Percentiles rank a stretch among this genome's conserved stretches.
phyloP scores from a whole-genome alignment of 108 stramenopile genomes.

The Pseudonitzschia delicatissima region DNA sequence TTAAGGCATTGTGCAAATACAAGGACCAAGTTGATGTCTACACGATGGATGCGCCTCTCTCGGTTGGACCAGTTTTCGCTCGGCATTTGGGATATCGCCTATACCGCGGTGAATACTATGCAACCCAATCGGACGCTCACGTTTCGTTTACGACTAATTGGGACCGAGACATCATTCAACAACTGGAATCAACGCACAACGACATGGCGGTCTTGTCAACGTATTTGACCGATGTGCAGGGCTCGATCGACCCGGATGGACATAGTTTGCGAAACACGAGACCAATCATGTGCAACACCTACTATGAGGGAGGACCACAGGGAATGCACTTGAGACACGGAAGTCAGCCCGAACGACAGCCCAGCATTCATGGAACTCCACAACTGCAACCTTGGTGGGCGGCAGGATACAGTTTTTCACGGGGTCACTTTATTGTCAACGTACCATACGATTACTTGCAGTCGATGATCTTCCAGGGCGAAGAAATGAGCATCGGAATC shows the following conservation, averaged over 20 bases:
- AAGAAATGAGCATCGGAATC: conserved; percentile 87
- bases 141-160: conserved; percentile 87
- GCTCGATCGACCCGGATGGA: conserved; percentile 66
- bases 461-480: conserved; percentile 72
- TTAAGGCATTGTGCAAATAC: conserved; percentile 66
- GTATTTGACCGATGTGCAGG: conserved; percentile 82
- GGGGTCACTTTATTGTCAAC: conserved; percentile 85
- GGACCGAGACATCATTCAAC: conserved; percentile 86
- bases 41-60: conserved; percentile 69
- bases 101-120: conserved; percentile 93
- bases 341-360: conserved; percentile 78
- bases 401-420: conserved; percentile 84
- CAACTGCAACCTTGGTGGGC: conserved; percentile 91
- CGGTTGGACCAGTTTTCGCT: conserved; percentile 89
- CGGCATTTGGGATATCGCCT: conserved; percentile 84
- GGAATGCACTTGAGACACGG: conserved; percentile 83
- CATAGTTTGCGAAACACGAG: conserved; percentile 68
- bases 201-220: conserved; percentile 92
- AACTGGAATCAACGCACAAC: conserved; percentile 76
- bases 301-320: conserved; percentile 75
- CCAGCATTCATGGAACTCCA: conserved; percentile 66
- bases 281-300: conserved; percentile 89
- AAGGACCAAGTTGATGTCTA: conserved; percentile 76
- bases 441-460: conserved; percentile 76
- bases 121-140: conserved; percentile 95